Evolutionary conservation across 2,329 filamentous ascomycete genomes (phyloP).

Genomic region (Simplicillium sp.): DNA sequence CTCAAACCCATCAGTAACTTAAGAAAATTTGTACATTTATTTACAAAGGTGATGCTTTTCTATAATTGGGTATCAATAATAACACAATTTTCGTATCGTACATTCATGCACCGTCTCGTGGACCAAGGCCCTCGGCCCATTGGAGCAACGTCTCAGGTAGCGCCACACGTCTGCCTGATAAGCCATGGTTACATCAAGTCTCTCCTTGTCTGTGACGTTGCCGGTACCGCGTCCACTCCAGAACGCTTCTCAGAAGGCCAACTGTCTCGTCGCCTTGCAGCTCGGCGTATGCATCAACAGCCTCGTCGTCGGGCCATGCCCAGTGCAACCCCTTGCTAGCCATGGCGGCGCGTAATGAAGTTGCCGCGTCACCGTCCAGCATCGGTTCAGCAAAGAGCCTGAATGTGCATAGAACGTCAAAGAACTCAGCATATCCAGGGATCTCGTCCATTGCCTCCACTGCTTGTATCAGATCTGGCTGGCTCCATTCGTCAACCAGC

Average conservation of each 20-base stretch:
- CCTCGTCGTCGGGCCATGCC: conserved; percentile 28
- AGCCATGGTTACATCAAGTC: too few relatives aligned
- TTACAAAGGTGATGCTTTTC: too few relatives aligned
- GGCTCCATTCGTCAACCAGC: conserved; percentile 41
- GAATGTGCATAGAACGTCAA: conserved; percentile 34
- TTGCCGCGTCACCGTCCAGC: conserved; percentile 21
- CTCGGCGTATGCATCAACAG: conserved; percentile 23
- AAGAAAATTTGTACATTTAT: too few relatives aligned
- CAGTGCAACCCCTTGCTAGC: conserved; percentile 15
- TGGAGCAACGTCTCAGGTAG: too few relatives aligned
- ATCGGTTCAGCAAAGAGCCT: conserved; percentile 35
- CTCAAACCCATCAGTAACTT: too few relatives aligned
- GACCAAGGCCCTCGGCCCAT: too few relatives aligned
- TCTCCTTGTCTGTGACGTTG: too few relatives aligned
- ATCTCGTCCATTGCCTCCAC: conserved; percentile 23
- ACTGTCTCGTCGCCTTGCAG: conserved; percentile 15
- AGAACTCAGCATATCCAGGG: conserved; percentile 22
- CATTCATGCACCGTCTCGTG: too few relatives aligned
- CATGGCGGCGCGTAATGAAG: conserved; percentile 17
- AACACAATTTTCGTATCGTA: too few relatives aligned
- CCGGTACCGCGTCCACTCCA: conserved; percentile 11
- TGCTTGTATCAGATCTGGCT: conserved; percentile 21
- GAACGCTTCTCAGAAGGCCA: conserved; percentile 13
- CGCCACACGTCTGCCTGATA: too few relatives aligned
- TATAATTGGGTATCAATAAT: too few relatives aligned